Evolutionary conservation across 805 yeast species (phyloP).

Genomic region (Schizosaccharomyces osmophilus): DNA sequence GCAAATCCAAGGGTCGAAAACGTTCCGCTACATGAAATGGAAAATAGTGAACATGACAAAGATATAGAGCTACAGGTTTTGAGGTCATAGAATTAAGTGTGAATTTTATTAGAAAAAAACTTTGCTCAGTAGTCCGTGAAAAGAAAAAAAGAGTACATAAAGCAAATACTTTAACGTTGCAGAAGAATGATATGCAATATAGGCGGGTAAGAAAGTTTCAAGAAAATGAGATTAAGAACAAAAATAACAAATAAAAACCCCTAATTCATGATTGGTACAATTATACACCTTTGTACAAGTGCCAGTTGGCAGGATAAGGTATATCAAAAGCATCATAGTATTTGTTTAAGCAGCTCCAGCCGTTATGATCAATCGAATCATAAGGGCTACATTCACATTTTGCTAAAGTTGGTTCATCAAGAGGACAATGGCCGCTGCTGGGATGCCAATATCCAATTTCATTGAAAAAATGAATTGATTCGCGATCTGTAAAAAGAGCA

Average conservation of each 20-base stretch:
- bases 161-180: too few relatives aligned
- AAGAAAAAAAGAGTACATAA: too few relatives aligned
- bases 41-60: too few relatives aligned
- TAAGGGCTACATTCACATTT: constrained; percentile 32
- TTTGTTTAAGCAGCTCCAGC: constrained; percentile 18
- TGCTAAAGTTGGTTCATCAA: constrained; percentile 26
- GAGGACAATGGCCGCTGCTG: constrained; percentile 10
- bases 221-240: background rate
- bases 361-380: constrained; percentile 17
- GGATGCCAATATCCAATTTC: constrained; percentile 50
- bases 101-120: too few relatives aligned
- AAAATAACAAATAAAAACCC: background rate
- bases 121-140: too few relatives aligned
- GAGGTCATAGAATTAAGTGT: too few relatives aligned
- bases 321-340: constrained; percentile 13
- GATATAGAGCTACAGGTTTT: too few relatives aligned
- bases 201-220: background rate
- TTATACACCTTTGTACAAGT: too few relatives aligned
- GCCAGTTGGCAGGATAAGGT: constrained; percentile 9
- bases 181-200: too few relatives aligned
- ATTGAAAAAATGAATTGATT: constrained; percentile 50
- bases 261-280: too few relatives aligned
- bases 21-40: too few relatives aligned
- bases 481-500: constrained; percentile 29
- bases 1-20: too few relatives aligned